A percentile compares a stretch with the other conserved stretches of the same genome.
These are phyloP conservation scores for Talaromyces pinophilus DNA, from an alignment of 2,329 filamentous ascomycete genomes.

Conservation along the genomic window DNA sequence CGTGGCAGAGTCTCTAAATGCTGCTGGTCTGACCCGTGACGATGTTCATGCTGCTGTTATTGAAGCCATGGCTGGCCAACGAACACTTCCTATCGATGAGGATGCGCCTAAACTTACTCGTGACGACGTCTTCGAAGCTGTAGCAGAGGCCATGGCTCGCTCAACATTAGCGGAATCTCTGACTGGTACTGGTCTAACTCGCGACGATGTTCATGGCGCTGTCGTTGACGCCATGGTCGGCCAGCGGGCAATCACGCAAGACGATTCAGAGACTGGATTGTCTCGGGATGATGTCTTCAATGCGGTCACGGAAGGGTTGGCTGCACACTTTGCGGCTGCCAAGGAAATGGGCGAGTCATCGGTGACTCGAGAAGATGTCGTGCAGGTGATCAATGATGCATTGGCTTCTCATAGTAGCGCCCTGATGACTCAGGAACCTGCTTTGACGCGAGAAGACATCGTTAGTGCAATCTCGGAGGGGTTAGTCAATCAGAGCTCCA, in stretches of 20 bases:
- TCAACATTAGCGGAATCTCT: conserved; percentile 26
- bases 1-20: conserved; percentile 29
- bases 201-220: conserved; percentile 59
- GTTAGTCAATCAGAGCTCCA: conserved; percentile 50
- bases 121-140: conserved; percentile 56
- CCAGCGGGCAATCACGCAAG: conserved; percentile 42
- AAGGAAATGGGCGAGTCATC: conserved; percentile 58
- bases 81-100: conserved; percentile 36
- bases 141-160: conserved; percentile 28
- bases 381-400: conserved; percentile 61
- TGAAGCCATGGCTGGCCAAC: conserved; percentile 30
- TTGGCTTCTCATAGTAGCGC: conserved; percentile 50
- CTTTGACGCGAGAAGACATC: conserved; percentile 57
- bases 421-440: conserved; percentile 46
- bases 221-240: conserved; percentile 59
- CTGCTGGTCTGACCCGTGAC: conserved; percentile 52
- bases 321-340: conserved; percentile 46
- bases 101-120: conserved; percentile 48
- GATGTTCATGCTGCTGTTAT: conserved; percentile 54
- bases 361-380: conserved; percentile 58
- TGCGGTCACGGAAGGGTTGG: conserved; percentile 60
- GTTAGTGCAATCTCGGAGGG: conserved; percentile 61
- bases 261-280: conserved; percentile 40
- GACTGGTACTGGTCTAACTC: conserved; percentile 45
- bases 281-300: conserved; percentile 61